Conservation (phyloP, 257 asterid species). For the Sherardia arvensis region DNA sequence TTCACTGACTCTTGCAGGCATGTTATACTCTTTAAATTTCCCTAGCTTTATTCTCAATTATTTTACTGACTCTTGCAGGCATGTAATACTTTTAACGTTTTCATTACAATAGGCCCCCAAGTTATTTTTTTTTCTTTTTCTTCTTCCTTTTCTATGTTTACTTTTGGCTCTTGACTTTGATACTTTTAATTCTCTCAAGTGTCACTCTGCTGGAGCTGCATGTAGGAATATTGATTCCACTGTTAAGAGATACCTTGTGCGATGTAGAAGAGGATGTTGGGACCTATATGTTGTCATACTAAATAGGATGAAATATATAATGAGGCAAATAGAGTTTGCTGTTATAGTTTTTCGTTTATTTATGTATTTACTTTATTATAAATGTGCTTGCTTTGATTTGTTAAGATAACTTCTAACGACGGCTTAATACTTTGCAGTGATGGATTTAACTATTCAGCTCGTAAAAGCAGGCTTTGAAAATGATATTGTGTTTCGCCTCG, state of each 20-base stretch:
- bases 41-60: neutral
- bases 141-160: neutral
- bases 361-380: too few relatives aligned
- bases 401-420: neutral
- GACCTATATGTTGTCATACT: neutral
- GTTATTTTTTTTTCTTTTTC: too few relatives aligned
- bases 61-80: too few relatives aligned
- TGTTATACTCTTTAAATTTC: conserved; percentile 10
- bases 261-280: neutral
- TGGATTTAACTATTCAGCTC: conserved; percentile 78
- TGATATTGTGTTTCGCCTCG: conserved; percentile 63
- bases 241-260: neutral
- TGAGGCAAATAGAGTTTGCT: neutral
- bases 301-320: neutral
- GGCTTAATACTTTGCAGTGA: conserved; percentile 42
- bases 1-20: conserved; percentile 85
- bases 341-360: too few relatives aligned
- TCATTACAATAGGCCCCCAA: too few relatives aligned
- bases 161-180: neutral
- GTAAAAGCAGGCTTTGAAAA: conserved; percentile 68
- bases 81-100: too few relatives aligned
- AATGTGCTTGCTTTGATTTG: too few relatives aligned
- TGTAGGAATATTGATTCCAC: neutral
- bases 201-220: neutral
- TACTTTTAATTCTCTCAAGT: neutral